Evolutionary conservation across 1,139 yeast species (phyloP).

Genomic region (Taphrina deformans): DNA sequence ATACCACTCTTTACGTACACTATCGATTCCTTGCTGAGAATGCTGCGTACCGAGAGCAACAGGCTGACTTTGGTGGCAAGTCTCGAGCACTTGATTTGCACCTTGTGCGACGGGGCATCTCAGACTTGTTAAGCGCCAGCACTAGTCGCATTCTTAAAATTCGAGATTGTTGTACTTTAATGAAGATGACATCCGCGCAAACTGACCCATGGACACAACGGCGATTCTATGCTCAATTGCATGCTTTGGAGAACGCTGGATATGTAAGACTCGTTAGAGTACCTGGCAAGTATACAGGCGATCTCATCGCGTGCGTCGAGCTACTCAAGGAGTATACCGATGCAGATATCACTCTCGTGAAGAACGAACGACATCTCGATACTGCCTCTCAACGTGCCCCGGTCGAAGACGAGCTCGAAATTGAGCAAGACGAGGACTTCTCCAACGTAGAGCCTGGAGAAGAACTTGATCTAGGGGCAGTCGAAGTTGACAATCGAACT

Average conservation of each 20-base stretch:
- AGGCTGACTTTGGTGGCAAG: not conserved
- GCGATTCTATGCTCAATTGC: constrained; percentile 7
- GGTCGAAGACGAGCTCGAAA: not conserved
- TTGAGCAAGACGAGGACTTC: not conserved
- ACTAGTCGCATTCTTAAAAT: constrained; percentile 2
- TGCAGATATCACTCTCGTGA: not conserved
- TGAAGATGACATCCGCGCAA: constrained; percentile 1
- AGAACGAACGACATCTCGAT: not conserved
- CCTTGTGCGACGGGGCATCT: not conserved
- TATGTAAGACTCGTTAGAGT: constrained; percentile 8
- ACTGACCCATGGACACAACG: constrained; percentile 9
- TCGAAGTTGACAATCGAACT: not conserved
- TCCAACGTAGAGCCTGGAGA: not conserved
- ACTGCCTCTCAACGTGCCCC: not conserved
- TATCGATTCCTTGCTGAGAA: constrained; percentile 18
- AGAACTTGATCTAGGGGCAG: constrained; percentile 5
- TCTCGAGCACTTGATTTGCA: constrained; percentile 4
- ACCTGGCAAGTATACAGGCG: constrained; percentile 5
- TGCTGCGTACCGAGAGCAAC: not conserved
- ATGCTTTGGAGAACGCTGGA: not conserved
- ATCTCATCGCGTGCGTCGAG: constrained; percentile 14
- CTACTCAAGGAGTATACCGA: constrained; percentile 11
- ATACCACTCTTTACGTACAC: constrained; percentile 21
- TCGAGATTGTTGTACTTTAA: constrained; percentile 1
- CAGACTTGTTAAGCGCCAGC: constrained; percentile 5